Evolutionary conservation across 2,329 filamentous ascomycete species (phyloP), one percentile per base, ranked within the genome.

Genomic region (Trichophyton benhamiae): DNA sequence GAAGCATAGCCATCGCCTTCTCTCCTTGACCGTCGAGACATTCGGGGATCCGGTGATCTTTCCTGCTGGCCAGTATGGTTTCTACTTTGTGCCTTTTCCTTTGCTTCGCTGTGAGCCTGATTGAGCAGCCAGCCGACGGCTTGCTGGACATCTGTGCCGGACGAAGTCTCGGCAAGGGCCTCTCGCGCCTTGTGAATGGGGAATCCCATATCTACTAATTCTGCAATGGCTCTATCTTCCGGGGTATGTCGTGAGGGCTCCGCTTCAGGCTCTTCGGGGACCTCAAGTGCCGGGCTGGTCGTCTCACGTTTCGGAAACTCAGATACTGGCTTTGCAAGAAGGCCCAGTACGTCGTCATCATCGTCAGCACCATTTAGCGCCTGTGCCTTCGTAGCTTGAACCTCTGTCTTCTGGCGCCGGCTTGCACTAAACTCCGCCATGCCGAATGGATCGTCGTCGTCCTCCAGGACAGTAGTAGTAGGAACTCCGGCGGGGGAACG

Each of bases 151-250:
- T 63, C 62, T n/a, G 60, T 63, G 1, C 60, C 62, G 1, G 62
- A 62, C 52, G 61, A 46, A 11, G 60, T 63, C 20, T 52, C 57
- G 33, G 60, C 27, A 22, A 63, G 55, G 15, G 62, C 62, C 17
- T 60, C 25, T 20, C 62, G 61, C n/a, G 94, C 87, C 68, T 91
- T 90, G 62, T 95, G 89, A 0, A 85, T 82, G 0, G 89, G 85
- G 68, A 99, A 99, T 0, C 94, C 94, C 83, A 97, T 97, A 66
- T 96, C 92, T 2, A 96, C 85, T 27, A 99, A 77, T 71, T 97
- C 90, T 8, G 89, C 89, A 27, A 97, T 83, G 8, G 91, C 89
- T 66, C 83, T 84, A 69, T 96, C 90, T 62, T 87, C 85, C 0
- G 83, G 84, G 67, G 76, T 77, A 17, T 42, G 1, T 68, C 68